Conservation (phyloP, 805 yeast genomes). For the Sungouiella thailandica region DNA sequence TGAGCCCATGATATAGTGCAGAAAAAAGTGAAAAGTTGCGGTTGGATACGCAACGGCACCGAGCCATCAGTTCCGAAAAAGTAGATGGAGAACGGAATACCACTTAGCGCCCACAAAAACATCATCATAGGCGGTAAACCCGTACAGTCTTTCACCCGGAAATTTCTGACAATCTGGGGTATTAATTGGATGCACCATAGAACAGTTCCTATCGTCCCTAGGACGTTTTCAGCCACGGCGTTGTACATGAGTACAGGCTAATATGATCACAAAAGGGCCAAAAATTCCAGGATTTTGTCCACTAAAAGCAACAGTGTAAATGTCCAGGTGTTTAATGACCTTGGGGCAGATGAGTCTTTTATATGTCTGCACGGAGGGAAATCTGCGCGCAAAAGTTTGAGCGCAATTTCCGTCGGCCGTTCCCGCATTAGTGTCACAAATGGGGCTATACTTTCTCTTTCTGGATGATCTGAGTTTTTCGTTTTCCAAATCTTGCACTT, state of each 20-base stretch:
- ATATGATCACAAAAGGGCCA: too few species aligned
- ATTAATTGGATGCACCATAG: slow-evolving; percentile 89
- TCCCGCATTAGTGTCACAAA: too few species aligned
- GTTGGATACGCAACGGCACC: slow-evolving; percentile 80
- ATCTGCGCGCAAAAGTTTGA: too few species aligned
- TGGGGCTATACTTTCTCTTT: too few species aligned
- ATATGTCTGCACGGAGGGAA: too few species aligned
- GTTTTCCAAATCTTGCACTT: too few species aligned
- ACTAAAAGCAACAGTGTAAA: too few species aligned
- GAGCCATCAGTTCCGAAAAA: slow-evolving; percentile 67
- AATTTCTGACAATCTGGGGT: slow-evolving; percentile 80
- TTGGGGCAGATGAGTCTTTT: too few species aligned
- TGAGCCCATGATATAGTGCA: slow-evolving; percentile 66
- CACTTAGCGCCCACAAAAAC: slow-evolving; percentile 67
- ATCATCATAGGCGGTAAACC: slow-evolving; percentile 89
- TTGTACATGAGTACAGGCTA: slow-evolving; percentile 17
- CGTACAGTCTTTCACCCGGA: slow-evolving; percentile 67
- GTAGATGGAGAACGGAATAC: slow-evolving; percentile 84
- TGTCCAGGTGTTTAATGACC: too few species aligned
- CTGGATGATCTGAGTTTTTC: too few species aligned
- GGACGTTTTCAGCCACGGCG: slow-evolving; percentile 58
- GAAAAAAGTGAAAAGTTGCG: slow-evolving; percentile 72
- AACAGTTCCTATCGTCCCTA: slow-evolving; percentile 86
- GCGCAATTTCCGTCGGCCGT: too few species aligned
- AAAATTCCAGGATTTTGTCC: too few species aligned